A percentile compares a stretch with the other conserved stretches of the same genome.
Evolutionary conservation across 2,329 filamentous ascomycete species (phyloP).

Genomic region (Erysiphe pulchra): DNA sequence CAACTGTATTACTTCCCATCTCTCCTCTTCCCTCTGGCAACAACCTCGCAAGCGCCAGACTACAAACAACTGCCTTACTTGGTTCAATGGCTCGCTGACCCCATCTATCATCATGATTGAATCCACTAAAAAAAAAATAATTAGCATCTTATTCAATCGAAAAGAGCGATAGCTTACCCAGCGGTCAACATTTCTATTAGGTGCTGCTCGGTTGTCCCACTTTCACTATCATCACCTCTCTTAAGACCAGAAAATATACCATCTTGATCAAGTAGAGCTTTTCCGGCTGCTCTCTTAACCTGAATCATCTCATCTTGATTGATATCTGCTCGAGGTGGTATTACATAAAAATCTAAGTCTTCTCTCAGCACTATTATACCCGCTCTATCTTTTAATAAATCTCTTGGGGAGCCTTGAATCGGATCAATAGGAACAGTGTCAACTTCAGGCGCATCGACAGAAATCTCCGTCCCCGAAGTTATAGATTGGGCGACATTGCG

Average conservation of each 20-base stretch:
- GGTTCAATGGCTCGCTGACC: conserved; percentile 93
- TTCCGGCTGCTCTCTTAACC: conserved; percentile 77
- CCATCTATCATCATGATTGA: conserved; percentile 88
- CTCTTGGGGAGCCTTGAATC: conserved; percentile 38
- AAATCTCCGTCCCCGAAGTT: conserved; percentile 42
- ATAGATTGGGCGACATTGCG: conserved; percentile 92
- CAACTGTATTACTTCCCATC: conserved; percentile 53
- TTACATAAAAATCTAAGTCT: conserved; percentile 92
- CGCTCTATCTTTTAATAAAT: conserved; percentile 67
- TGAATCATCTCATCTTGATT: conserved; percentile 78
- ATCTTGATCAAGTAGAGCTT: conserved; percentile 63
- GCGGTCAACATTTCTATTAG: conserved; percentile 98
- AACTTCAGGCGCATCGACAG: conserved; percentile 35
- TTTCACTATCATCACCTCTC: conserved; percentile 61
- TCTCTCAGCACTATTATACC: conserved; percentile 93
- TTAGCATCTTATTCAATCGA: conserved; percentile 2
- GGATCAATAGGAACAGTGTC: conserved; percentile 46
- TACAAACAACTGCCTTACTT: conserved; percentile 96
- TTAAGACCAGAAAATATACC: conserved; percentile 91
- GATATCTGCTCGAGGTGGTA: conserved; percentile 67
- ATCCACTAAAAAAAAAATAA: conserved; percentile 47
- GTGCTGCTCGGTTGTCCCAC: conserved; percentile 85
- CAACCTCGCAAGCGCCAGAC: conserved; percentile 72
- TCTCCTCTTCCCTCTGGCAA: conserved; percentile 76
- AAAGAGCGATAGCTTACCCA: conserved; percentile 35